phyloP scores from a whole-genome alignment of 768 basidiomycete genomes.

The Amanita inopinata region DNA sequence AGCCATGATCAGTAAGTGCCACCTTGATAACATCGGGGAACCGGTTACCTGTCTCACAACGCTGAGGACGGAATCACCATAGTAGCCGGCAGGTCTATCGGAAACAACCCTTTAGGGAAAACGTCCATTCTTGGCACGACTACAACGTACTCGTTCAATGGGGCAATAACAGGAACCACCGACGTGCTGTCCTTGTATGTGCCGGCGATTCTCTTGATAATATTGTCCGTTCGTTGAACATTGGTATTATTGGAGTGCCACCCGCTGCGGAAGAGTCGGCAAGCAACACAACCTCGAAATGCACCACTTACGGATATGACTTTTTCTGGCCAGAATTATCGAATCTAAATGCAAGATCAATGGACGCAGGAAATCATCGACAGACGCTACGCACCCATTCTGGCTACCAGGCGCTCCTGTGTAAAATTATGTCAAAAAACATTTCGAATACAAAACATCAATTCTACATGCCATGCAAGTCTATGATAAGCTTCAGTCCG shows the following conservation, averaged over 20 bases:
- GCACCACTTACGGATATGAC: slow-evolving; percentile 36
- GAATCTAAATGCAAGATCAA: slow-evolving; percentile 34
- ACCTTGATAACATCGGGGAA: background rate
- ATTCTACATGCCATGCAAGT: slow-evolving; percentile 44
- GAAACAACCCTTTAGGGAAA: slow-evolving; percentile 2
- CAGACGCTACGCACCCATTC: slow-evolving; percentile 45
- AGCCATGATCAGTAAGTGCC: slow-evolving; percentile 12
- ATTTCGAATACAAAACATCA: background rate
- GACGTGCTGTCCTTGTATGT: slow-evolving; percentile 44
- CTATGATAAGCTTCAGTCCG: slow-evolving; percentile 74
- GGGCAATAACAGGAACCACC: slow-evolving; percentile 60
- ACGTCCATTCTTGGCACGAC: background rate
- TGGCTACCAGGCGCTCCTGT: slow-evolving; percentile 73
- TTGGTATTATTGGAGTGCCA: slow-evolving; percentile 66
- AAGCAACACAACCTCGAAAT: slow-evolving; percentile 3
- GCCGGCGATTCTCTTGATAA: slow-evolving; percentile 54
- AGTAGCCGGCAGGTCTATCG: slow-evolving; percentile 63
- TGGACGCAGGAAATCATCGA: slow-evolving; percentile 2
- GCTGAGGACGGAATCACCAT: slow-evolving; percentile 38
- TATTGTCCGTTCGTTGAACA: slow-evolving; percentile 52
- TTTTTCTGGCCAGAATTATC: slow-evolving; percentile 73
- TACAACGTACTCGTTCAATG: slow-evolving; percentile 61
- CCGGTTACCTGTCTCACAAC: slow-evolving; percentile 34
- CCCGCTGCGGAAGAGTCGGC: slow-evolving; percentile 18
- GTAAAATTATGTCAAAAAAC: slow-evolving; percentile 9